Conservation (phyloP, 257 asterid species). For the Orobanche coerulescens region DNA sequence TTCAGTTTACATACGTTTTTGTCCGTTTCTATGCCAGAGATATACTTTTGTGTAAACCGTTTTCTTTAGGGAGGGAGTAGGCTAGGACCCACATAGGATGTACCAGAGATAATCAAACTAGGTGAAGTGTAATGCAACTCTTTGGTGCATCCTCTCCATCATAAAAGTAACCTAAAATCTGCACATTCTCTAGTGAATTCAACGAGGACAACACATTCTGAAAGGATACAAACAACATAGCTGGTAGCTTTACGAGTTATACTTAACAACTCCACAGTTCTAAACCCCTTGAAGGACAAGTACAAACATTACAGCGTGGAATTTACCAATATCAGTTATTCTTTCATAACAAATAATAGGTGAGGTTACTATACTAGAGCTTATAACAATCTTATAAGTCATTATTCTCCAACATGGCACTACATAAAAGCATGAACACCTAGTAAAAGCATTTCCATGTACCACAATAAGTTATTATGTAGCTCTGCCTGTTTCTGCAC, state of each 20-base stretch:
- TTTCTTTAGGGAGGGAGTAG: too few relatives aligned
- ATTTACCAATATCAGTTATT: neutral
- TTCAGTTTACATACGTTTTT: too few relatives aligned
- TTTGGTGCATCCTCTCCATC: too few relatives aligned
- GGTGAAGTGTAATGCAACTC: too few relatives aligned
- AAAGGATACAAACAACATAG: neutral
- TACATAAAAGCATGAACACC: neutral
- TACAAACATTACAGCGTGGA: neutral
- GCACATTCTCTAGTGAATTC: too few relatives aligned
- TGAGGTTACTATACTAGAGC: neutral
- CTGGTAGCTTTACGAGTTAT: neutral
- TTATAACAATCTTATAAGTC: neutral
- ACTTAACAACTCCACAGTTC: neutral
- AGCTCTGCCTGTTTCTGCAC: too few relatives aligned
- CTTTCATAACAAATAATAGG: neutral
- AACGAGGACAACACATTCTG: neutral
- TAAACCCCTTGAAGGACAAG: neutral
- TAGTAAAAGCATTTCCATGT: neutral
- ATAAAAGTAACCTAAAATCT: too few relatives aligned
- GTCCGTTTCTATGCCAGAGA: too few relatives aligned
- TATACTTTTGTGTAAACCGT: too few relatives aligned
- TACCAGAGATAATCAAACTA: too few relatives aligned
- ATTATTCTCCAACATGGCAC: neutral
- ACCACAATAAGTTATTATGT: too few relatives aligned
- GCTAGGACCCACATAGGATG: too few relatives aligned